Evolutionary conservation across 352 stramenopile species (phyloP), one percentile per base, ranked within the genome.

Genomic region (Pythium periplocum): DNA sequence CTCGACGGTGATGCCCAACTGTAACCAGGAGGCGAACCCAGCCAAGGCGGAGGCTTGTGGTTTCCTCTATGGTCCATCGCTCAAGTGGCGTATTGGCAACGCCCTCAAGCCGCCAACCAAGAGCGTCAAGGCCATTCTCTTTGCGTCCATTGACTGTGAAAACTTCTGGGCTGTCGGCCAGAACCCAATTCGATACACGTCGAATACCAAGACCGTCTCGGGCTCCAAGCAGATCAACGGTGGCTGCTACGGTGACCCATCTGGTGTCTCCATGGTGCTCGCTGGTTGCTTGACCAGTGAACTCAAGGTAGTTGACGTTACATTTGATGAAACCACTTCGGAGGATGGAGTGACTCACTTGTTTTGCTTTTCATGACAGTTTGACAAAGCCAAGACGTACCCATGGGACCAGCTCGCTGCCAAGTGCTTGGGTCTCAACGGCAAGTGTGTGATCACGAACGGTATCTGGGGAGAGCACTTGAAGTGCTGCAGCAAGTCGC

Each of bases 391-490:
- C 26, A 88, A 89, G 64, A 74, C 72, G 51, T 95, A 91, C 61
- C 76, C 68, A 41, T 95, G 84, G 84, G 83, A 95, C 54, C 67
- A 88, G 49, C 64, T 95, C 48, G 84, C 84, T 10, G 61, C 69
- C 54, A 93, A 95, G 71, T 95, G 84, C 60, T 58, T 76, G 37
- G 84, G 80, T 4, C 66, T 95, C 31, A 71, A 75, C 4, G 84
- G 84, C 44, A 80, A 84, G 52, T 95, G 84, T 54, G 79, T 75
- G 44, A 83, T 90, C 64, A 95, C 84, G 10, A 95, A 95, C 66
- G 82, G 78, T 17, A 69, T 93, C 7, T 95, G 84, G 84, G 78
- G 78, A 47, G 62, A 90, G 59, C 83, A 95, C 53, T 64, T 95
- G 44, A 66, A 91, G 56, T 95, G 84, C 67, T 95, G 84, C 61